These are phyloP conservation scores for Vitis hybrid DNA, from an alignment of 177 flowering plant species.

Conservation along the genomic window DNA sequence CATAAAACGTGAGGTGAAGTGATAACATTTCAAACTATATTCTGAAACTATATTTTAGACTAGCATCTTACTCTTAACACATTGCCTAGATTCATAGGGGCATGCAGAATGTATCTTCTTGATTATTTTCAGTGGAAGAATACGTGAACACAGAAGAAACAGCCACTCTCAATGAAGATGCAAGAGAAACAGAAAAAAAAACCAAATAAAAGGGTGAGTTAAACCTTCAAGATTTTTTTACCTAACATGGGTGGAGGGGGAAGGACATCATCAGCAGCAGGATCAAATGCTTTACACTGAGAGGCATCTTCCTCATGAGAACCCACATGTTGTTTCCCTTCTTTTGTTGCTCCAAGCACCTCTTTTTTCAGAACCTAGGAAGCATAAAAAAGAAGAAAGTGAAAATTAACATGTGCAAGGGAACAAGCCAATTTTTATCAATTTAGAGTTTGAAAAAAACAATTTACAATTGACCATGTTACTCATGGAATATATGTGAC, in stretches of 20 bases:
- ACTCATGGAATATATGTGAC: too few relatives aligned
- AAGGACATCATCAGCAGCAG: slow-evolving; percentile 24
- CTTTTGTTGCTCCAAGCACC: slow-evolving; percentile 10
- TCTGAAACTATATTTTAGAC: too few relatives aligned
- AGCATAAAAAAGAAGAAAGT: slow-evolving; percentile 3
- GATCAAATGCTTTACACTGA: slow-evolving; percentile 18
- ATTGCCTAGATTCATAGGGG: too few relatives aligned
- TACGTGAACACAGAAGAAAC: too few relatives aligned
- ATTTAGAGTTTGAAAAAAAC: not conserved
- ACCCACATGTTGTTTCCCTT: slow-evolving; percentile 19
- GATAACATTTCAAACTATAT: too few relatives aligned
- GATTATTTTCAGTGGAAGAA: too few relatives aligned
- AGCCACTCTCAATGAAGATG: too few relatives aligned
- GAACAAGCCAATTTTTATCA: not conserved
- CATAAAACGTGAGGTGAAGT: too few relatives aligned
- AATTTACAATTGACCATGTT: not conserved
- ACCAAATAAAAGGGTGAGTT: not conserved
- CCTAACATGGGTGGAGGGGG: slow-evolving; percentile 61
- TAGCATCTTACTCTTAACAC: too few relatives aligned
- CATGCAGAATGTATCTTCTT: too few relatives aligned
- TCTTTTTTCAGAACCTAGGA: slow-evolving; percentile 24
- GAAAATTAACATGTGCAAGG: not conserved
- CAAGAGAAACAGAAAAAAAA: not conserved
- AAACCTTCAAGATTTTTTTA: slow-evolving; percentile 22
- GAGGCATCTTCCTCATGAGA: slow-evolving; percentile 20